A percentile compares a stretch with the other conserved stretches of the same genome.
Conservation (phyloP, 2,329 filamentous ascomycete genomes). For the Penicillium olsonii region DNA sequence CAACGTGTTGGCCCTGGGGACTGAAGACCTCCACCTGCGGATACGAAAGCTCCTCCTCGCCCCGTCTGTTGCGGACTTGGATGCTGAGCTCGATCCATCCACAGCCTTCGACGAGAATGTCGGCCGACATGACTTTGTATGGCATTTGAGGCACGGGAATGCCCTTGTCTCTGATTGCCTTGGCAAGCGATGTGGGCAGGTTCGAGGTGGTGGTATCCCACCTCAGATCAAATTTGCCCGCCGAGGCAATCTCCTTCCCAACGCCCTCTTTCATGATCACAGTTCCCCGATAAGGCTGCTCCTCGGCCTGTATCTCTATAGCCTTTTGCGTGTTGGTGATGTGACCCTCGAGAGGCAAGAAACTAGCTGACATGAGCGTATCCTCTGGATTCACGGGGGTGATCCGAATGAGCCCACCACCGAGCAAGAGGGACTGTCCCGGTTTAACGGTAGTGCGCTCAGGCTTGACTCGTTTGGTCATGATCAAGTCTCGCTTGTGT, state of each 20-base stretch:
- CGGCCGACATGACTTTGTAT: conserved; percentile 76
- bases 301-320: conserved; percentile 67
- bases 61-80: conserved; percentile 67
- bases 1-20: conserved; percentile 80
- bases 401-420: conserved; percentile 83
- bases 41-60: conserved; percentile 46
- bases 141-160: conserved; percentile 57
- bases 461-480: conserved; percentile 74
- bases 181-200: conserved; percentile 70
- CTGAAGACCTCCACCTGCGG: conserved; percentile 76
- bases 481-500: conserved; percentile 68
- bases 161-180: conserved; percentile 66
- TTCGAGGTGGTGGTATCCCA: conserved; percentile 83
- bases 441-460: conserved; percentile 72
- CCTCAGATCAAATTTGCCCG: conserved; percentile 72
- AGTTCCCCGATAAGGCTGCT: conserved; percentile 59
- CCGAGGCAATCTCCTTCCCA: conserved; percentile 63
- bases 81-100: conserved; percentile 89
- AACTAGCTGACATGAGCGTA: conserved; percentile 79
- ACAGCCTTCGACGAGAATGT: conserved; percentile 87
- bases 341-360: conserved; percentile 76
- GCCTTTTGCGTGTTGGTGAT: conserved; percentile 80
- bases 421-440: conserved; percentile 78
- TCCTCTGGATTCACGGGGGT: conserved; percentile 69
- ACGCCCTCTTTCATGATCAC: conserved; percentile 64